Base-by-base conservation (phyloP, 129 eudicot species). In the Daucus carota region DNA sequence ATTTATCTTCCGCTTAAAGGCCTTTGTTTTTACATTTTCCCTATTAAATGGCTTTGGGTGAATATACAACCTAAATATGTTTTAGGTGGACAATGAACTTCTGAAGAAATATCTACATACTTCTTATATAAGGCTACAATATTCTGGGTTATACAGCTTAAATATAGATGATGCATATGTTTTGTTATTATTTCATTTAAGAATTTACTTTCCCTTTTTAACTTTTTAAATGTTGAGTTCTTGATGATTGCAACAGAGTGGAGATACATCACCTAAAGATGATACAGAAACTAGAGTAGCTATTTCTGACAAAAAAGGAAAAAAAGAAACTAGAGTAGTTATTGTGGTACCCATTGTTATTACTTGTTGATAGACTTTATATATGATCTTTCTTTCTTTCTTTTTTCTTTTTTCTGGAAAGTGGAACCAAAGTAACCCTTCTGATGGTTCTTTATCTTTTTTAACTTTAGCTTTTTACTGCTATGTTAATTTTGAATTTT, bases 1-100 rank as follows among this genome's bases (percentile, higher is more conserved):
- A 68, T 78, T 73, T 11, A 57, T 75, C 77, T 79, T 83, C 89
- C 79, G 82, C 69, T 83, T 85, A 85, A 88, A 87, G 75, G 79
- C 70, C 83, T 75, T 81, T 84, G 78, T 86, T 87, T 85, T 50
- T 57, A 83, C 81, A 83, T 75, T 50, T 79, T 75, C 80, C 70
- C 76, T 78, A 75, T 76, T 81, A 79, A 81, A 79, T 81, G 74
- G 78, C 46, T 47, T 60, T 80, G 52, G 45, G 77, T 72, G 79
- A 65, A 32, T 75, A 44, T 72, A 73, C 80, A 31, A 57, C 65
- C 65, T 24, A 28, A 57, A n/a, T n/a, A 57, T 57, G 10, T 57
- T n/a, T 57, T 57, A 57, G 32, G 65, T n/a, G 65, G 31, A n/a
- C 9, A 57, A n/a, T 9, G 6, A 57, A 57, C 31, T 31, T 57